Evolutionary conservation across 2,329 filamentous ascomycete genomes (phyloP).

Genomic region (Teratosphaeria epicoccoides): DNA sequence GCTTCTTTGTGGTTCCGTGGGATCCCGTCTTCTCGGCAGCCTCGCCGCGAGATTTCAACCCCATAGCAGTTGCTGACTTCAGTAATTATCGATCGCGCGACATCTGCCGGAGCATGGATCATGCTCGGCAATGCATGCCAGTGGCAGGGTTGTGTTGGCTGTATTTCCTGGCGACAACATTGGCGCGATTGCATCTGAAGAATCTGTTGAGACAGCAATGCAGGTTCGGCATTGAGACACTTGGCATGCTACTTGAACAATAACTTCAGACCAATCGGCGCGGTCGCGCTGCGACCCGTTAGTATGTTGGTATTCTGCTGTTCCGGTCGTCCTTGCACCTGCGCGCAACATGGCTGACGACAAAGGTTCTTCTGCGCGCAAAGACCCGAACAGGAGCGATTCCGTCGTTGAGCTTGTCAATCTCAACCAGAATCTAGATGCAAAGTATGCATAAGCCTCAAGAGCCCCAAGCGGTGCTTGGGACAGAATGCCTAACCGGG

Average conservation of each 20-base stretch:
- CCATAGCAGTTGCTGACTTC: too few species aligned
- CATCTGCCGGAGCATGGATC: not conserved
- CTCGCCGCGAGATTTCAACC: not conserved
- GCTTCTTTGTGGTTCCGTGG: too few species aligned
- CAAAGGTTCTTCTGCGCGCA: not conserved
- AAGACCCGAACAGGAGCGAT: not conserved
- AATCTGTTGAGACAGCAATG: not conserved
- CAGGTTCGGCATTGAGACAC: too few species aligned
- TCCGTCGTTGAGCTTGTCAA: not conserved
- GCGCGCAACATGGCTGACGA: not conserved
- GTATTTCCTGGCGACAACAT: not conserved
- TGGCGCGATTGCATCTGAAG: not conserved
- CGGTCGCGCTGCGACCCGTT: too few species aligned
- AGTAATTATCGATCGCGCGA: not conserved
- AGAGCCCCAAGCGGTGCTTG: too few species aligned
- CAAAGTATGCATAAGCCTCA: not conserved
- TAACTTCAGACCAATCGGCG: too few species aligned
- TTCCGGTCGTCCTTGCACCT: too few species aligned
- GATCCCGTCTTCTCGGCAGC: too few species aligned
- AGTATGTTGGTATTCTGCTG: too few species aligned
- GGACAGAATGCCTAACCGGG: too few species aligned
- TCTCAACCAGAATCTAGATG: not conserved
- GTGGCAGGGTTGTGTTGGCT: not conserved
- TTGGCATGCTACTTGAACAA: too few species aligned
- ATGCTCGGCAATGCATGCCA: not conserved